Conservation (phyloP, 2,329 filamentous ascomycete species). For the Calonectria naviculata region DNA sequence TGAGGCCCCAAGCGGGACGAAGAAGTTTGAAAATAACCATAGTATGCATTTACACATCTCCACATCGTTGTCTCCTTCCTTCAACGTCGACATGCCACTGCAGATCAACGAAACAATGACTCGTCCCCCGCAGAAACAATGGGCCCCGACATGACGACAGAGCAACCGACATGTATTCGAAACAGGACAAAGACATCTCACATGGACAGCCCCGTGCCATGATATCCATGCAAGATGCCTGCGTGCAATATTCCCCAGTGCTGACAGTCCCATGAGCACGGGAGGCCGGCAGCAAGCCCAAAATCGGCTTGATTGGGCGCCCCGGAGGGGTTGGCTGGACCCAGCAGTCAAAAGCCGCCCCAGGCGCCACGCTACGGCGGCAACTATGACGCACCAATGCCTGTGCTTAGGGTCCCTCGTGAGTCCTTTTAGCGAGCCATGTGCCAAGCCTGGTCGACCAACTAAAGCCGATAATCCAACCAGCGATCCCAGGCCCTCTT, state of each 20-base stretch:
- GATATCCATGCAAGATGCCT: not conserved
- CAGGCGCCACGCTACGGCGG: constrained; percentile 11
- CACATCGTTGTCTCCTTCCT: not conserved
- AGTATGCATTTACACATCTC: not conserved
- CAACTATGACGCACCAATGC: constrained; percentile 9
- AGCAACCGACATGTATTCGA: not conserved
- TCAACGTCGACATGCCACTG: not conserved
- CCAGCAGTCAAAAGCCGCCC: constrained; percentile 2
- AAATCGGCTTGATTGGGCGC: not conserved
- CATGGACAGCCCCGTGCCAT: not conserved
- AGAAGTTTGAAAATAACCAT: not conserved
- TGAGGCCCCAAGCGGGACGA: too few species aligned
- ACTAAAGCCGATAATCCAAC: too few species aligned
- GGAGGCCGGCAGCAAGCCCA: not conserved
- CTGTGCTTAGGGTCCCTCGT: constrained; percentile 11
- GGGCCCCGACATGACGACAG: not conserved
- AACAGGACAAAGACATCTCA: not conserved
- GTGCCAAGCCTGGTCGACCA: not conserved
- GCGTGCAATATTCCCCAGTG: too few species aligned
- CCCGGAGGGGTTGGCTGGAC: not conserved
- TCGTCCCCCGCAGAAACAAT: not conserved
- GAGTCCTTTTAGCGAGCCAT: not conserved
- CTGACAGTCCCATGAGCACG: not conserved
- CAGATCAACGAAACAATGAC: not conserved
- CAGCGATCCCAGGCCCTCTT: not conserved